phyloP scores from a whole-genome alignment of 495 filamentous ascomycete genomes.

The Aeminium ludgeri region DNA sequence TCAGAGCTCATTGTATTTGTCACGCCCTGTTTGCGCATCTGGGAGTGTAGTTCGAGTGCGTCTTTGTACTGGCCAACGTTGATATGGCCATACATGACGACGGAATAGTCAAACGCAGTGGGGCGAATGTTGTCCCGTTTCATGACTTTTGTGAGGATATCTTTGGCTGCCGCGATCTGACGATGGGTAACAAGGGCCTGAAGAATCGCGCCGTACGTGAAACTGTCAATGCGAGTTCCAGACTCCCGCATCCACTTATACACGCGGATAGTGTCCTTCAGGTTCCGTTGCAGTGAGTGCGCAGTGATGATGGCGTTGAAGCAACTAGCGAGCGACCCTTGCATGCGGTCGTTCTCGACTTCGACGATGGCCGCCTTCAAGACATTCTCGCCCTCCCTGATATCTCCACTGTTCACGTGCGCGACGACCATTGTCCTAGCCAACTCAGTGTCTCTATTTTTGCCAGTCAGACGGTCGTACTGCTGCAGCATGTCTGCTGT shows the following conservation, averaged over 20 bases:
- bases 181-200: slow-evolving; percentile 43
- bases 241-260: slow-evolving; percentile 44
- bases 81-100: slow-evolving; percentile 52
- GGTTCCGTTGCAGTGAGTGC: slow-evolving; percentile 47
- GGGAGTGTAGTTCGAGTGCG: slow-evolving; percentile 35
- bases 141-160: slow-evolving; percentile 45
- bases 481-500: slow-evolving; percentile 40
- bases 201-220: slow-evolving; percentile 63
- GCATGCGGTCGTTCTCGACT: background rate
- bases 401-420: slow-evolving; percentile 33
- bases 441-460: slow-evolving; percentile 36
- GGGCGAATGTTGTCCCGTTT: slow-evolving; percentile 38
- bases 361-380: slow-evolving; percentile 19
- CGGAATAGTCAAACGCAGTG: slow-evolving; percentile 56
- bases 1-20: slow-evolving; percentile 29
- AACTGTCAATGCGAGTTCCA: slow-evolving; percentile 41
- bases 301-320: slow-evolving; percentile 65
- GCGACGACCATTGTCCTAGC: slow-evolving; percentile 48
- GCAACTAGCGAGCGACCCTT: slow-evolving; percentile 33
- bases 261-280: slow-evolving; percentile 41
- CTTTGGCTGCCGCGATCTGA: slow-evolving; percentile 47
- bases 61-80: slow-evolving; percentile 31
- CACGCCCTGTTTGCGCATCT: slow-evolving; percentile 35
- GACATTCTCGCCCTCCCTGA: slow-evolving; percentile 22
- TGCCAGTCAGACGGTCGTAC: slow-evolving; percentile 23